Base-by-base conservation (phyloP, 1,284 basidiomycete species). In the Apiotrichum veenhuisii region DNA sequence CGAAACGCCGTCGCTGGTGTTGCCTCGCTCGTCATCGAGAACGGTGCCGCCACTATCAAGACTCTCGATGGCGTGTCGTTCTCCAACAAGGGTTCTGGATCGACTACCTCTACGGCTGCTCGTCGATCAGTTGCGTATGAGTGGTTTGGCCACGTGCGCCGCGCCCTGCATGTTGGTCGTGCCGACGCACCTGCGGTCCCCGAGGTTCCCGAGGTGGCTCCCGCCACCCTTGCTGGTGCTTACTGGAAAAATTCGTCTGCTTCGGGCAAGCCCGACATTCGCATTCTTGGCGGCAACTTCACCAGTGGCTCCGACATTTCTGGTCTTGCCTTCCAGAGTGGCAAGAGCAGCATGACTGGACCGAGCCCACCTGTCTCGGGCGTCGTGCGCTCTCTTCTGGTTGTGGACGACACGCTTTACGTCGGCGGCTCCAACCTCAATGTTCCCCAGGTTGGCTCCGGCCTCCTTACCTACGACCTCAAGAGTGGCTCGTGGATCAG, bases 261-360 rank as follows among this genome's bases (percentile, higher is more conserved):
- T 7, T 81, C 81, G 4, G 78, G 80, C 43, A 82, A 88, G 59
- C 62, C 70, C 0, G 57, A 59, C 2, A 77, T 91, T 45, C 85
- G 84, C 38, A 84, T 97, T 62, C 80, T 98, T 50, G 94, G 92
- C 38, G 94, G 94, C 48, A 93, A 95, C 76, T 97, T 96, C 72
- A 84, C 86, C 4, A 77, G 81, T 1, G 67, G 76, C 11, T 74
- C 68, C 26, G 51, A 63, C 26, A 62, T 72, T 26, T 79, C 80
- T 61, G 87, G 83, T 49, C 72, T 98, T 34, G 91, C 85, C 0
- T 78, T 93, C 47, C 96, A 95, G 73, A 81, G 91, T 70, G 76
- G 83, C 10, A 67, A 77, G 11, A 75, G 80, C 1, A 78, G 78
- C 8, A 77, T 81, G 34, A 80, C 84, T 0, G 81, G 95, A 18